Percentiles rank a stretch among this genome's conserved stretches.
phyloP scores from a whole-genome alignment of 257 asterid species.

The Solanum megistacrolobum region DNA sequence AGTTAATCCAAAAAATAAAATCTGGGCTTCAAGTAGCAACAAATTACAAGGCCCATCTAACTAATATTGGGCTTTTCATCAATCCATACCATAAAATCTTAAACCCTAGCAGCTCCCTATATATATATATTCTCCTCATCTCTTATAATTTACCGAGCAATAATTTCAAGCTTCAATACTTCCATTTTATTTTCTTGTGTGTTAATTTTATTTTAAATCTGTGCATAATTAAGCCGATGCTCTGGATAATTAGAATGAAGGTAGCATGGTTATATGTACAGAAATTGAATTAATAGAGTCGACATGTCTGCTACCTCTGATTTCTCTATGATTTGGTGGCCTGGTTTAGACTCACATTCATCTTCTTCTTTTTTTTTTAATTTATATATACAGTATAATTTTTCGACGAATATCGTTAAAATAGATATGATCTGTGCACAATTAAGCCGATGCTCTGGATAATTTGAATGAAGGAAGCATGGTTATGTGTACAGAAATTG shows the following conservation, averaged over 20 bases:
- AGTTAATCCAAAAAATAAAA: neutral
- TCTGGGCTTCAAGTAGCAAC: neutral
- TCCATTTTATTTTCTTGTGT: neutral
- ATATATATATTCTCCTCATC: neutral
- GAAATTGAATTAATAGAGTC: constrained; percentile 16
- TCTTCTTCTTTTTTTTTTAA: too few relatives aligned
- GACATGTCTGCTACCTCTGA: constrained; percentile 33
- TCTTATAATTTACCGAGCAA: neutral
- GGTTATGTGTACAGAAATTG: neutral
- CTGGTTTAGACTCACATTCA: constrained; percentile 26
- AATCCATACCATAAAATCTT: neutral
- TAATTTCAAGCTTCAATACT: neutral
- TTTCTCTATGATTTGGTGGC: constrained; percentile 22
- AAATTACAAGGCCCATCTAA: neutral
- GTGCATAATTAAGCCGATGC: constrained; percentile 27
- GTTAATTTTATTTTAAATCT: neutral
- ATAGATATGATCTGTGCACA: neutral
- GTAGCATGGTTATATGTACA: constrained; percentile 32
- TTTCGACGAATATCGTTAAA: neutral
- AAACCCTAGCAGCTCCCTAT: neutral
- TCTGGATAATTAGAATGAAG: constrained; percentile 22
- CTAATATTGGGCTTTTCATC: neutral
- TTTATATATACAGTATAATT: neutral
- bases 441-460: neutral
- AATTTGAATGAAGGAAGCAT: neutral